phyloP scores from a whole-genome alignment of 768 basidiomycete species.

The Amylocystis lapponica region DNA sequence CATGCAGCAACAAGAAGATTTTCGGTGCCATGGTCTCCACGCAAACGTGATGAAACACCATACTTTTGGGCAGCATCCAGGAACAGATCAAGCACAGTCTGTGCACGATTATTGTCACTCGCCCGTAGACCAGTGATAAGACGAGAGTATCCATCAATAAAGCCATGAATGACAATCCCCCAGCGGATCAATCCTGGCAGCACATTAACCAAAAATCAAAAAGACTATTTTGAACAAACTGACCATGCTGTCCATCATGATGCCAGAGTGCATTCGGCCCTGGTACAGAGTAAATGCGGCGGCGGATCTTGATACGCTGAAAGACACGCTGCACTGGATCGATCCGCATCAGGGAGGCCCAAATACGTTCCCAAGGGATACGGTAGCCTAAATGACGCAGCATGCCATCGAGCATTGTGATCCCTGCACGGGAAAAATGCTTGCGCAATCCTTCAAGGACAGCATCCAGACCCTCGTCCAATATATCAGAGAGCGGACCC shows the following conservation, averaged over 20 bases:
- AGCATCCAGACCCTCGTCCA: slow-evolving; percentile 11
- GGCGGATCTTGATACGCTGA: slow-evolving; percentile 7
- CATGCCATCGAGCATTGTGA: slow-evolving; percentile 15
- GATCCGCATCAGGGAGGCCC: slow-evolving; percentile 4
- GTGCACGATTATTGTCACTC: slow-evolving; percentile 14
- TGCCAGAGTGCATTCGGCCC: slow-evolving; percentile 24
- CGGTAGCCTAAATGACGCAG: slow-evolving; percentile 5
- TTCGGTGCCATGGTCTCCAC: slow-evolving; percentile 25
- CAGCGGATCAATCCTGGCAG: slow-evolving; percentile 14
- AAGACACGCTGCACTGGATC: slow-evolving; percentile 14
- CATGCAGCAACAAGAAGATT: slow-evolving; percentile 20
- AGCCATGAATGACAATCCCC: slow-evolving; percentile 18
- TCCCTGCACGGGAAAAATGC: slow-evolving; percentile 8
- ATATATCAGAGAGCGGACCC: slow-evolving; percentile 4
- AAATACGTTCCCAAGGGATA: slow-evolving; percentile 4
- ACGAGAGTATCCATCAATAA: slow-evolving; percentile 22
- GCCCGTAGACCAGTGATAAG: slow-evolving; percentile 10
- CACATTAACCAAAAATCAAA: neutral
- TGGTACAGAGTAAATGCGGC: slow-evolving; percentile 14
- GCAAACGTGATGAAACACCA: slow-evolving; percentile 17
- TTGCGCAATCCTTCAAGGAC: neutral
- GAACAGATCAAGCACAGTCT: slow-evolving; percentile 16
- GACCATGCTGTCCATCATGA: slow-evolving; percentile 25
- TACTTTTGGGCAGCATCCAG: slow-evolving; percentile 2
- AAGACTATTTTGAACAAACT: neutral